Percentiles rank a stretch among this genome's conserved stretches.
Conservation (phyloP, 306 rosid genomes). For the Dalbergia cultrata region DNA sequence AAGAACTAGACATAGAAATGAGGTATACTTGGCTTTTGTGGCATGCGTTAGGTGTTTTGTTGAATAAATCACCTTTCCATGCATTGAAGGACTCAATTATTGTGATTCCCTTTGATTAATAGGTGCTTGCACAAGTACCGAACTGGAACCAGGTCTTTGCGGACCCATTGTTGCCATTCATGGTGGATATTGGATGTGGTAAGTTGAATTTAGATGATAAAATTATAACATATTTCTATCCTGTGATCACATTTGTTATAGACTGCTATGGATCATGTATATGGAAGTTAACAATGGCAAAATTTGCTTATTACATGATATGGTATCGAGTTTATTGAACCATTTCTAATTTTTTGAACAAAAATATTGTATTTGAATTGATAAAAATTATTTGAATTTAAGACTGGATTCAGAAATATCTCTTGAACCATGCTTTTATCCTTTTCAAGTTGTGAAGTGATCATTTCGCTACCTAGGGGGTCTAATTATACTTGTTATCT, state of each 20-base stretch:
- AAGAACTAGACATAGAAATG: neutral
- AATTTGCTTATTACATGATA: conserved; percentile 16
- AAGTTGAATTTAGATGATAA: conserved; percentile 36
- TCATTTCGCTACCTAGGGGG: conserved; percentile 28
- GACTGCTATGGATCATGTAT: conserved; percentile 5
- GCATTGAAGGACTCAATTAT: conserved; percentile 17
- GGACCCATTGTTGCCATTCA: conserved; percentile 89
- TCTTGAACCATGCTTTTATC: neutral
- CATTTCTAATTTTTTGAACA: conserved; percentile 20
- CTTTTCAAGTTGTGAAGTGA: conserved; percentile 5
- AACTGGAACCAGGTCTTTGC: conserved; percentile 83
- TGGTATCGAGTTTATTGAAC: neutral
- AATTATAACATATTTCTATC: conserved; percentile 22
- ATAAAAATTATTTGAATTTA: neutral
- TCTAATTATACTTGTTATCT: conserved; percentile 25
- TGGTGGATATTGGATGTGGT: conserved; percentile 97
- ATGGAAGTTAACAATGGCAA: conserved; percentile 21
- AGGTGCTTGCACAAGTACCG: conserved; percentile 77
- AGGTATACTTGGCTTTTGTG: neutral
- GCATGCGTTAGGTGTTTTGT: conserved; percentile 6
- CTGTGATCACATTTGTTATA: conserved; percentile 11
- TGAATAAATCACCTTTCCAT: neutral
- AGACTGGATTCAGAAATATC: neutral
- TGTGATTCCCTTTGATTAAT: conserved; percentile 36
- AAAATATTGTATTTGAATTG: conserved; percentile 3